phyloP scores from a whole-genome alignment of 2,329 filamentous ascomycete species.

The Thelonectria blattea region DNA sequence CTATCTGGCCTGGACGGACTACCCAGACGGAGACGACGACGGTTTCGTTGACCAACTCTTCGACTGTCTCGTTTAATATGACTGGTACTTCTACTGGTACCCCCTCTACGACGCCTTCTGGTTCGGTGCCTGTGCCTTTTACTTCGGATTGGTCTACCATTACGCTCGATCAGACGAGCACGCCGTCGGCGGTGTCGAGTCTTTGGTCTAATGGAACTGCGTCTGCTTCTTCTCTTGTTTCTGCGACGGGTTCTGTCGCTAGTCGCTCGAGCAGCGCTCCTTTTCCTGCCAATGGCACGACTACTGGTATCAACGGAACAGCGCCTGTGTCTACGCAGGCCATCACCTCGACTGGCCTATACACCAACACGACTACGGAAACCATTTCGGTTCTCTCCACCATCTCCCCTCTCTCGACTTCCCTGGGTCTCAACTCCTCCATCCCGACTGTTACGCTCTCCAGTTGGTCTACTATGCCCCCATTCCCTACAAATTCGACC shows the following conservation, averaged over 20 bases:
- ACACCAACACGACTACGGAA: constrained; percentile 19
- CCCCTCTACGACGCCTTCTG: constrained; percentile 1
- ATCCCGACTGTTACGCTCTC: constrained; percentile 21
- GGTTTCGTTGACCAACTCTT: constrained; percentile 2
- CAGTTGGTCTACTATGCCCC: constrained; percentile 12
- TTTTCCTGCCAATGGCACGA: neutral
- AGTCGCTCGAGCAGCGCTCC: neutral
- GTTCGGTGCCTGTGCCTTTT: constrained; percentile 9
- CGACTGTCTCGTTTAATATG: constrained; percentile 11
- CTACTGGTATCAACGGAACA: neutral
- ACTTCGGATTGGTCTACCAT: constrained; percentile 28
- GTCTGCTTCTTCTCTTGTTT: constrained; percentile 14
- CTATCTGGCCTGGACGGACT: constrained; percentile 25
- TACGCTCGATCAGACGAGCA: constrained; percentile 17
- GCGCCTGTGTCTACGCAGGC: neutral
- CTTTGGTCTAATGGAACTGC: constrained; percentile 10
- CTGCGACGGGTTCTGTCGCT: neutral
- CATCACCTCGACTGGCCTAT: constrained; percentile 3
- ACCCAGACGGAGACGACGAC: constrained; percentile 17
- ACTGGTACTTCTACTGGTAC: constrained; percentile 11
- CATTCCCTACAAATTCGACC: constrained; percentile 25
- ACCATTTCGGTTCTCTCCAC: constrained; percentile 7
- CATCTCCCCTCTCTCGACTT: neutral
- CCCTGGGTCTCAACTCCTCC: neutral
- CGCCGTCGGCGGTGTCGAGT: neutral